Evolutionary conservation across 1,284 basidiomycete genomes (phyloP).

Genomic region (Microstroma glucosiphilum): DNA sequence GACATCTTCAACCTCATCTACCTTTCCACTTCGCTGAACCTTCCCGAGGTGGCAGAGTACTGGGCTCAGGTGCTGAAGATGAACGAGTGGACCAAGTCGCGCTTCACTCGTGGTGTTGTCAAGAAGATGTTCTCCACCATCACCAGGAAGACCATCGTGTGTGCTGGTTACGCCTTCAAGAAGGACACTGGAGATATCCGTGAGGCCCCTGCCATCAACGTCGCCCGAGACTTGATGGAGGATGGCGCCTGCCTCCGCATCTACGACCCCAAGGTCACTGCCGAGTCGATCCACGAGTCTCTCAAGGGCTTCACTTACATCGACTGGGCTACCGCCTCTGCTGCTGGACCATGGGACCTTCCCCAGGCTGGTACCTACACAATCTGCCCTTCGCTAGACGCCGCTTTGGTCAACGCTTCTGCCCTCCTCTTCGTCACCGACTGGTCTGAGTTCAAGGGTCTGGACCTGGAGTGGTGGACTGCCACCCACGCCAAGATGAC

Average conservation of each 20-base stretch:
- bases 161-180: slow-evolving; percentile 71
- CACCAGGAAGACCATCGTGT: slow-evolving; percentile 88
- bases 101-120: slow-evolving; percentile 52
- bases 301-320: background rate
- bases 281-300: background rate
- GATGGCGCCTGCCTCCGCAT: slow-evolving; percentile 80
- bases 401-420: slow-evolving; percentile 81
- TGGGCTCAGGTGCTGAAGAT: slow-evolving; percentile 60
- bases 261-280: slow-evolving; percentile 78
- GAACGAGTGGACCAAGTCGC: slow-evolving; percentile 48
- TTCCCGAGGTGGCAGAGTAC: slow-evolving; percentile 96
- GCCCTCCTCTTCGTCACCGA: slow-evolving; percentile 70
- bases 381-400: slow-evolving; percentile 70
- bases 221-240: slow-evolving; percentile 84
- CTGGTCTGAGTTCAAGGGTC: slow-evolving; percentile 73
- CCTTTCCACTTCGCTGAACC: slow-evolving; percentile 76
- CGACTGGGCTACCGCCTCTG: background rate
- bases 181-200: slow-evolving; percentile 57
- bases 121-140: slow-evolving; percentile 91
- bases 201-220: slow-evolving; percentile 90
- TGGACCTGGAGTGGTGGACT: background rate
- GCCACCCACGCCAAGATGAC: slow-evolving; percentile 81
- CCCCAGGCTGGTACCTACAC: slow-evolving; percentile 66
- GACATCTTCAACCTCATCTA: slow-evolving; percentile 99
- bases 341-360: background rate